These are phyloP conservation scores for Melampsora larici-populina DNA, from an alignment of 1,284 basidiomycete genomes.

Conservation along the genomic window DNA sequence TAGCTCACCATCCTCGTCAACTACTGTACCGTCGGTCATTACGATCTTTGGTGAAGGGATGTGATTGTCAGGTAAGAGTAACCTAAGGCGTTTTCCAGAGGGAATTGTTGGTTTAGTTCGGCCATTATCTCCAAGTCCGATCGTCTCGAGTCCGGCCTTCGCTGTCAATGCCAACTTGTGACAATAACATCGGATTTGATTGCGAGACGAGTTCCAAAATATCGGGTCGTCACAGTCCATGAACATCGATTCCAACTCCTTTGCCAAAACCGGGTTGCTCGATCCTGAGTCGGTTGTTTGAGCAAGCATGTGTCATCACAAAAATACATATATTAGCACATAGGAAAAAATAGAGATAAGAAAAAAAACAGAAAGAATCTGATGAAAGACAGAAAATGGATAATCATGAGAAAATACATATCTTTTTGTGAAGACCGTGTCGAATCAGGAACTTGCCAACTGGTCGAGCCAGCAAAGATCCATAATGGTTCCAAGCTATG, in stretches of 20 bases:
- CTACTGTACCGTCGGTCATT: neutral
- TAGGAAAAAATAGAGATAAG: too few species aligned
- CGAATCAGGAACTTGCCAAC: too few species aligned
- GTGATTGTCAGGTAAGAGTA: neutral
- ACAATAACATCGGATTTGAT: slow-evolving; percentile 7
- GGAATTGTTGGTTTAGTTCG: neutral
- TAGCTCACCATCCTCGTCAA: neutral
- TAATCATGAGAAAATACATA: neutral
- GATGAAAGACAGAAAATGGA: neutral
- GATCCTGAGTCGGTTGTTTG: too few species aligned
- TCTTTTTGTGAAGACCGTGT: slow-evolving; percentile 25
- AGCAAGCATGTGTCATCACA: neutral
- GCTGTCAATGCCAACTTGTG: neutral
- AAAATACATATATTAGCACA: neutral
- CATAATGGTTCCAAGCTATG: too few species aligned
- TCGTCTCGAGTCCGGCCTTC: neutral
- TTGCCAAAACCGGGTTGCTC: neutral
- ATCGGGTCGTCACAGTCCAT: neutral
- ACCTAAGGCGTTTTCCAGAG: too few species aligned
- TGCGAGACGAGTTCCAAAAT: neutral
- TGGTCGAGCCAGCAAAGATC: too few species aligned
- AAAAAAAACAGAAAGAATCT: too few species aligned
- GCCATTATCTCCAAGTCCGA: neutral
- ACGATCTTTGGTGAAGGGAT: neutral
- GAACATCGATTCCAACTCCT: neutral